Base-by-base conservation (phyloP, 371 early-diverging fungal genomes). In the Nematocida homosporus region DNA sequence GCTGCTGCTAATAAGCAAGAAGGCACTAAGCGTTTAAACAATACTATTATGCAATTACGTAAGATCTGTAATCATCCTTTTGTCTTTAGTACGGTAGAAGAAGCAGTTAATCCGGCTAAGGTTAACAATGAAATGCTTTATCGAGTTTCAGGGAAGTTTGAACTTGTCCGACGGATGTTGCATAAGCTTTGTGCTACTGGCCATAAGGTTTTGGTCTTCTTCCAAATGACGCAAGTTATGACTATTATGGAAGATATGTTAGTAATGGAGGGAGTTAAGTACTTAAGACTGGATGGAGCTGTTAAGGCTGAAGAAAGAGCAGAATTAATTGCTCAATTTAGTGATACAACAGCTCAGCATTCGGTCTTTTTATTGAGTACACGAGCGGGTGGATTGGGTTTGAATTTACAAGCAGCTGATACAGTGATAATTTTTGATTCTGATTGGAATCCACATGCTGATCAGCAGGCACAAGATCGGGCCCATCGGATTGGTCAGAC, bases 31-130 rank as follows among this genome's bases (percentile, higher is more conserved):
- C 90, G 92, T 65, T 89, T 90, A 2, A 83, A 95, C 25, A 89
- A 81, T 68, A 95, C 94, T 1, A 93, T 98, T 48, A 93, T 93
- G 77, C 86, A 89, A 53, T 87, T 95, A 5, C 86, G 97, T 72
- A 95, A 97, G 83, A 91, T 95, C 34, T 93, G 94, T 81, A 95
- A 96, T 81, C 96, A 95, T 79, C 94, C 93, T 0, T 93, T 92
- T 23, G 65, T 84, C 13, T 69, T 57, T 78, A 80, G 61, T 47
- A 67, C 35, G 35, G 64, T 35, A 20, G 63, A 55, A 18, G 41
- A 56, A 30, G 35, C 35, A 34, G 40, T 52, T 18, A 54, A 66
- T 34, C 25, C 50, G 30, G 25, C 55, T 47, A 34, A 38, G n/a
- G 34, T 67, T 10, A 59, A 72, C 25, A 56, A 80, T 16, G 81